Evolutionary conservation across 371 early-diverging fungal genomes (phyloP).

Genomic region (Lichtheimia ramosa): DNA sequence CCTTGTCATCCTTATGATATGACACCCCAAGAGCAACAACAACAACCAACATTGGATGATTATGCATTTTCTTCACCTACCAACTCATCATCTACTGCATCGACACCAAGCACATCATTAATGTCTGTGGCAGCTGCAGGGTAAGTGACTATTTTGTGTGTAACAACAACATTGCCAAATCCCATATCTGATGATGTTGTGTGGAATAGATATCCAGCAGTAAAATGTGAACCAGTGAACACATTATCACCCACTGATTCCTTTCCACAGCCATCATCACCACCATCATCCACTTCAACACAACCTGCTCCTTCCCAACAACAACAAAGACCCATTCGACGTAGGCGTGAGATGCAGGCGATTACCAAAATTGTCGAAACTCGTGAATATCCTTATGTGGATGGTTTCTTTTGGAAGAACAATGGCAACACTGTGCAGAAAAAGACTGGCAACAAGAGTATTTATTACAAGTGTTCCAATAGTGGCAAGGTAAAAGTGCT

Average conservation of each 20-base stretch:
- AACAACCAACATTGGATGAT: constrained; percentile 7
- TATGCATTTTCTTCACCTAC: constrained; percentile 4
- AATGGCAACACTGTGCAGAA: constrained; percentile 64
- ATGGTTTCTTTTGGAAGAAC: constrained; percentile 65
- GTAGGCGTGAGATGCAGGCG: constrained; percentile 66
- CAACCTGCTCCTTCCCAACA: neutral
- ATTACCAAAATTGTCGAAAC: constrained; percentile 67
- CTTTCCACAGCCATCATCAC: constrained; percentile 6
- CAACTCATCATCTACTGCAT: constrained; percentile 5
- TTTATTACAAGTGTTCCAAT: constrained; percentile 60
- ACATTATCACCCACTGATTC: constrained; percentile 4
- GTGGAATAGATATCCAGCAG: constrained; percentile 1
- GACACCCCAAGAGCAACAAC: constrained; percentile 3
- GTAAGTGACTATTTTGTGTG: neutral
- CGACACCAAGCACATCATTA: constrained; percentile 7
- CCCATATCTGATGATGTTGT: neutral
- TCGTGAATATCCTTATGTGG: constrained; percentile 52
- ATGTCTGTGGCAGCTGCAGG: neutral
- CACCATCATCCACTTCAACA: neutral
- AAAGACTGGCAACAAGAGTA: constrained; percentile 65
- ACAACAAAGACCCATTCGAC: constrained; percentile 30
- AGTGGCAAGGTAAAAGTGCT: constrained; percentile 50
- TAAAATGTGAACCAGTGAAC: neutral
- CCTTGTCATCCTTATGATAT: constrained; percentile 5
- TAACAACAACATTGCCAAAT: constrained; percentile 3